Percentiles rank a stretch among this genome's conserved stretches.
Evolutionary conservation across 2,329 filamentous ascomycete species (phyloP).

Genomic region (Nemania sp.): DNA sequence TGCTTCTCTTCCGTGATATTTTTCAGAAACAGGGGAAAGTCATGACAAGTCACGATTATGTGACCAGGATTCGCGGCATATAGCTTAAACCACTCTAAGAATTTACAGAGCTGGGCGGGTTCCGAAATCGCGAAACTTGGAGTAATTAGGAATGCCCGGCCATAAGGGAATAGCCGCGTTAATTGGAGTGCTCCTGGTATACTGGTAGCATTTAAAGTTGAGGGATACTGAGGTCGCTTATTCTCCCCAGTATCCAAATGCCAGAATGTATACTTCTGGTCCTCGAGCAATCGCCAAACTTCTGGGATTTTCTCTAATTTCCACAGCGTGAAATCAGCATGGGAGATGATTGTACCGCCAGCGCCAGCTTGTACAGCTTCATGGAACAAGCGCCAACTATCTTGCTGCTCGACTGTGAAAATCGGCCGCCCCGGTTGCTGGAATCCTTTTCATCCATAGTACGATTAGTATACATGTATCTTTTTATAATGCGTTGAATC

Average conservation of each 20-base stretch:
- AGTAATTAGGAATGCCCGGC: slow-evolving; percentile 60
- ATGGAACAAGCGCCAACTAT: slow-evolving; percentile 47
- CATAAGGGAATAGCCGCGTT: slow-evolving; percentile 59
- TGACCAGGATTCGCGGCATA: slow-evolving; percentile 42
- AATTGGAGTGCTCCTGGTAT: slow-evolving; percentile 52
- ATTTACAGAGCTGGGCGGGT: slow-evolving; percentile 53
- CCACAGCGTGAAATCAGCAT: slow-evolving; percentile 45
- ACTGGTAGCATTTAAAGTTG: slow-evolving; percentile 39
- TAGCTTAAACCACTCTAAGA: slow-evolving; percentile 57
- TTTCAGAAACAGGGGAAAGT: slow-evolving; percentile 54
- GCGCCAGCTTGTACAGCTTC: slow-evolving; percentile 42
- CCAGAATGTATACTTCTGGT: slow-evolving; percentile 48
- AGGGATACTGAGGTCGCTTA: slow-evolving; percentile 50
- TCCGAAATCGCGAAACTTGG: slow-evolving; percentile 64
- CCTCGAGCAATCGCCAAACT: slow-evolving; percentile 45
- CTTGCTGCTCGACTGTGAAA: slow-evolving; percentile 43
- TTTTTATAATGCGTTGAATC: slow-evolving; percentile 3
- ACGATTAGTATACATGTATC: slow-evolving; percentile 21
- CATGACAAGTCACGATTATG: slow-evolving; percentile 53
- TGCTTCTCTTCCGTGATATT: slow-evolving; percentile 53
- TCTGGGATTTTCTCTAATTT: slow-evolving; percentile 46
- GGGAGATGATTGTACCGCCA: slow-evolving; percentile 50
- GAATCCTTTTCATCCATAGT: slow-evolving; percentile 38
- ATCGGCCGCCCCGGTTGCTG: slow-evolving; percentile 48
- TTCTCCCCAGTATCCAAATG: slow-evolving; percentile 45